Evolutionary conservation across 129 eudicot genomes (phyloP), one percentile per base, ranked within the genome.

Genomic region (Flaveria bidentis): DNA sequence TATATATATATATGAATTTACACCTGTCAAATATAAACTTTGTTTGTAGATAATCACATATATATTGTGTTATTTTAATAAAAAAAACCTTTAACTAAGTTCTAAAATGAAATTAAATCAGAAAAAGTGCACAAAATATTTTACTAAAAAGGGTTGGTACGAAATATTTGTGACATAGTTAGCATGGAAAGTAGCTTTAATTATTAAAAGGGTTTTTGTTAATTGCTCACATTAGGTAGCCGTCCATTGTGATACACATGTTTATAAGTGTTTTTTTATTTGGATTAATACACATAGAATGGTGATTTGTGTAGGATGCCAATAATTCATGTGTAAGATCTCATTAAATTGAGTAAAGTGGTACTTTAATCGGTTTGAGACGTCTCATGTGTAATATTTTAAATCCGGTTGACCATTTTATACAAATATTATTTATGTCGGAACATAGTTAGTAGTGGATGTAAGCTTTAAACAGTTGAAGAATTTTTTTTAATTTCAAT

Each of bases 241-340:
- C 70, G 60, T 58, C 70, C 70, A 56, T 26, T 69, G 69, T 56
- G 82, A 78, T 77, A 36, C 36, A 46, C 69, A 46, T 77, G 76
- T 53, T 53, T 55, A 51, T 33, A 49, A 66, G 74, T 53, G 67
- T 2, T 53, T 53, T 23, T 18, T 18, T 4, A n/a, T 45, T 9
- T 45, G 13, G 12, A 45, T 45, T 2, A 41, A 25, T 16, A 22
- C 57, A 39, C 17, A 77, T 41, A 52, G 44, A 53, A 56, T 30
- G 67, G 53, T 36, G 46, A 68, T 53, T 77, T 67, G 12, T 1
- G 2, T 11, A 53, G 18, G 44, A 23, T 26, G 22, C 13, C 75
- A 53, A 53, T 67, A 39, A 53, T 55, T 55, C 25, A 4, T 65
- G 11, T 2, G 50, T 30, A 50, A 0, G 42, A 49, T 39, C 17